phyloP scores from a whole-genome alignment of 768 basidiomycete species.

The Suillus tomentosus region DNA sequence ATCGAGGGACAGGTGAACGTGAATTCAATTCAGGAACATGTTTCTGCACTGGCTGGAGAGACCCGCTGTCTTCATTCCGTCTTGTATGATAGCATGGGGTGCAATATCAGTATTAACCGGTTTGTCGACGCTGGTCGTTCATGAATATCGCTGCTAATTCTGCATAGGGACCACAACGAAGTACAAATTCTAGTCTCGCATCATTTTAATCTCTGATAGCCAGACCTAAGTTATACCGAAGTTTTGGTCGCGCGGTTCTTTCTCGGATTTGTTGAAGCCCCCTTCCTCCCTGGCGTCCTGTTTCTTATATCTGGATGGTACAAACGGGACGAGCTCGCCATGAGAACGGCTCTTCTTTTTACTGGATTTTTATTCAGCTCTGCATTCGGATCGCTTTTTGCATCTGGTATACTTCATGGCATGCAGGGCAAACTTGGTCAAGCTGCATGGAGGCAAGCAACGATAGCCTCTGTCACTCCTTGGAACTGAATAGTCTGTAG shows the following conservation, averaged over 20 bases:
- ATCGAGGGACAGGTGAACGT: not conserved
- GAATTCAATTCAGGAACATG: conserved; percentile 26
- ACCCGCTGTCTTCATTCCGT: conserved; percentile 30
- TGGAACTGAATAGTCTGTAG: not conserved
- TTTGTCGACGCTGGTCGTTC: not conserved
- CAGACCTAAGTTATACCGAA: conserved; percentile 13
- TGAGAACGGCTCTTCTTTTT: conserved; percentile 35
- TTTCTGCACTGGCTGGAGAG: conserved; percentile 33
- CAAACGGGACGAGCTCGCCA: not conserved
- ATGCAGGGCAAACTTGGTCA: conserved; percentile 30
- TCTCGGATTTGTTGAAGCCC: conserved; percentile 41
- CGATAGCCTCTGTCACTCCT: not conserved
- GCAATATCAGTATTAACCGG: conserved; percentile 37
- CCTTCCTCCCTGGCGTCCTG: conserved; percentile 27
- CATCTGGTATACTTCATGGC: conserved; percentile 43
- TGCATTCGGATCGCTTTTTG: conserved; percentile 49
- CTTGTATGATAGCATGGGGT: conserved; percentile 37
- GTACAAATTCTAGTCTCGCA: not conserved
- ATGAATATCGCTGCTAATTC: not conserved
- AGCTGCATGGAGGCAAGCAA: conserved; percentile 41
- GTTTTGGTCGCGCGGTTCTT: conserved; percentile 42
- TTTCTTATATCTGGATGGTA: conserved; percentile 1
- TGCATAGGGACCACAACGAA: conserved; percentile 8
- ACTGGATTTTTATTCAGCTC: conserved; percentile 44
- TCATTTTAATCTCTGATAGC: not conserved